Base-by-base conservation (phyloP, 495 filamentous ascomycete species). In the Pseudoneurospora amorphoporcata region DNA sequence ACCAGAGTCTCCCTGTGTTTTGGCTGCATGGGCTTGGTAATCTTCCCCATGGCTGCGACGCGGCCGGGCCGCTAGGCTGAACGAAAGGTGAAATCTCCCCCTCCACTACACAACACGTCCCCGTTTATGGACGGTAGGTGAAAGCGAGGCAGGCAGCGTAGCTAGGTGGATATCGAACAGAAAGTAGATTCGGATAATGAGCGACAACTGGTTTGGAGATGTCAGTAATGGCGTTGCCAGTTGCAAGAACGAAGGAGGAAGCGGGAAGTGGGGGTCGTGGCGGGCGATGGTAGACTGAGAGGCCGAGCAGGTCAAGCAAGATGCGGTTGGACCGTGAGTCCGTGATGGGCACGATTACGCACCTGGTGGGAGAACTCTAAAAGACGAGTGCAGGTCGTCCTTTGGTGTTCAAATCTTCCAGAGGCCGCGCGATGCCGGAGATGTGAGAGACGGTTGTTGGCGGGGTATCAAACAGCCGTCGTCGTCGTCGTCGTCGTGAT, bases 1-100 rank as follows among this genome's bases (percentile, higher is more conserved):
- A 97, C 94, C 84, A 97, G 82, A 76, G 94, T 97, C 81, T 94
- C 94, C 86, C 92, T 91, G 85, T 99, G 95, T 82, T 95, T 95
- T 76, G 90, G 85, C 79, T 92, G 92, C 79, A 95, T 94, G 76
- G 90, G 86, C 89, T 98, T 99, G 83, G 93, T 95, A 83, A 99
- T 99, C 90, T 91, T 94, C 87, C 93, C 95, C 94, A 97, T 97
- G 77, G 73, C 87, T 84, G 81, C 76, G 81, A 78, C 76, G 86
- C 87, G 86, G 87, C 85, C 81, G 75, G 78, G 85, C 87, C 87
- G 86, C 86, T 29, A 70, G 77, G 76, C 76, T 76, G 71, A 78
- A 82, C 78, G 72, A 77, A 78, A 76, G 73, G 77, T 73, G 73
- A 80, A 76, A 75, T 65, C 82, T 81, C 81, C 83, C 84, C 84